A percentile compares a stretch with the other conserved stretches of the same genome.
These are phyloP conservation scores for Beauveria scarabaeidicola DNA, from an alignment of 2,329 filamentous ascomycete genomes.

Conservation along the genomic window DNA sequence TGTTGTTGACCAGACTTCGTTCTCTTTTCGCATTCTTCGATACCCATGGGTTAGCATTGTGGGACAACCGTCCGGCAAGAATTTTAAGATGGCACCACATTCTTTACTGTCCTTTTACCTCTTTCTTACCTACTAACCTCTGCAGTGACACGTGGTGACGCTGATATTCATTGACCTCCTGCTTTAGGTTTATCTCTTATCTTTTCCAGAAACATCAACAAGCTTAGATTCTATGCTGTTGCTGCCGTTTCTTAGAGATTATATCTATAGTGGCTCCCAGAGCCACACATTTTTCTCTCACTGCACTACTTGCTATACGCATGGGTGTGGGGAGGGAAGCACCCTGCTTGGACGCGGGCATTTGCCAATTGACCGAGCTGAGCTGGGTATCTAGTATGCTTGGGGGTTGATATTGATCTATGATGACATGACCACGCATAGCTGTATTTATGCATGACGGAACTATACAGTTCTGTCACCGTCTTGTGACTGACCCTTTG, in stretches of 20 bases:
- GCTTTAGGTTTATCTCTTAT: neutral
- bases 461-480: slow-evolving; percentile 4
- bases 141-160: slow-evolving; percentile 21
- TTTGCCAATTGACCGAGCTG: neutral
- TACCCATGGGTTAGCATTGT: slow-evolving; percentile 11
- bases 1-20: neutral
- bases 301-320: slow-evolving; percentile 38
- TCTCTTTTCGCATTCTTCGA: neutral
- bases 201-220: neutral
- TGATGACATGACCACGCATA: neutral
- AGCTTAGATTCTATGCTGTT: neutral
- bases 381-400: neutral
- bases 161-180: slow-evolving; percentile 1
- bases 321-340: slow-evolving; percentile 40
- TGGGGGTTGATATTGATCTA: neutral
- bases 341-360: neutral
- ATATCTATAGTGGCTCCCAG: slow-evolving; percentile 6
- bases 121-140: slow-evolving; percentile 20
- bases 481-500: slow-evolving; percentile 9
- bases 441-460: neutral
- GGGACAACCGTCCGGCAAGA: neutral
- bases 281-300: slow-evolving; percentile 39
- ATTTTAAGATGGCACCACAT: slow-evolving; percentile 2
- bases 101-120: neutral
- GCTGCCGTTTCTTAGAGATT: neutral